Evolutionary conservation across 2,329 filamentous ascomycete species (phyloP).

Genomic region (Beauveria varroae): DNA sequence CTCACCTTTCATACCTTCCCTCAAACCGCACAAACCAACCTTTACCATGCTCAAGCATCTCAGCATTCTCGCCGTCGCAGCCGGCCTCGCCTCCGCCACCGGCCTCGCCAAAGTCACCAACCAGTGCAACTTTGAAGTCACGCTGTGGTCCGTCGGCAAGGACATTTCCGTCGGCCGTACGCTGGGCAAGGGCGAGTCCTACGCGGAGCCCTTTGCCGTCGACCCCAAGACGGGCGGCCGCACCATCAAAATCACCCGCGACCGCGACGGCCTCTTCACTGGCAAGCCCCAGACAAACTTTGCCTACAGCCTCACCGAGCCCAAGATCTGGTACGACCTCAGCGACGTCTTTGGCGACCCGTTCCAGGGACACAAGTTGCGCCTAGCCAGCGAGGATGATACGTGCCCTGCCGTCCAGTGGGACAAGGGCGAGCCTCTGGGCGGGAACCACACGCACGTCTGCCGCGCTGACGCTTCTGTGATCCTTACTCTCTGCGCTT

Average conservation of each 20-base stretch:
- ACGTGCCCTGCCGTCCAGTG: slow-evolving; percentile 30
- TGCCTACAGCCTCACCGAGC: slow-evolving; percentile 30
- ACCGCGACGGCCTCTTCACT: slow-evolving; percentile 29
- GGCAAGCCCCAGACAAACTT: slow-evolving; percentile 33
- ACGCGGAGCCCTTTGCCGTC: slow-evolving; percentile 25
- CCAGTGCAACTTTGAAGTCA: slow-evolving; percentile 27
- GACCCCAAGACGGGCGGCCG: slow-evolving; percentile 31
- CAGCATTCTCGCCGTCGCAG: slow-evolving; percentile 17
- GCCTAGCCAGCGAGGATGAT: slow-evolving; percentile 21
- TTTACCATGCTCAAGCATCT: slow-evolving; percentile 7
- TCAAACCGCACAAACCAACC: background rate
- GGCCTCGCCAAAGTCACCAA: slow-evolving; percentile 30
- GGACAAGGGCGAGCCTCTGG: slow-evolving; percentile 26
- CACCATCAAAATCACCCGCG: slow-evolving; percentile 30
- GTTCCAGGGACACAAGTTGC: slow-evolving; percentile 27
- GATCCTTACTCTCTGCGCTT: slow-evolving; percentile 28
- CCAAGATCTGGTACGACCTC: slow-evolving; percentile 32
- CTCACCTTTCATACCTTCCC: background rate
- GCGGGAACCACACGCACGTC: slow-evolving; percentile 30
- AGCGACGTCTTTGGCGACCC: slow-evolving; percentile 33
- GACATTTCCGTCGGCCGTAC: slow-evolving; percentile 19
- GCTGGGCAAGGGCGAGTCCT: slow-evolving; percentile 21
- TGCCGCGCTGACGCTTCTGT: slow-evolving; percentile 27
- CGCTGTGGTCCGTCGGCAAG: slow-evolving; percentile 32
- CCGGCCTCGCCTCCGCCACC: slow-evolving; percentile 19